Conservation (phyloP, 2,329 filamentous ascomycete genomes). For the Cercospora beticola region DNA sequence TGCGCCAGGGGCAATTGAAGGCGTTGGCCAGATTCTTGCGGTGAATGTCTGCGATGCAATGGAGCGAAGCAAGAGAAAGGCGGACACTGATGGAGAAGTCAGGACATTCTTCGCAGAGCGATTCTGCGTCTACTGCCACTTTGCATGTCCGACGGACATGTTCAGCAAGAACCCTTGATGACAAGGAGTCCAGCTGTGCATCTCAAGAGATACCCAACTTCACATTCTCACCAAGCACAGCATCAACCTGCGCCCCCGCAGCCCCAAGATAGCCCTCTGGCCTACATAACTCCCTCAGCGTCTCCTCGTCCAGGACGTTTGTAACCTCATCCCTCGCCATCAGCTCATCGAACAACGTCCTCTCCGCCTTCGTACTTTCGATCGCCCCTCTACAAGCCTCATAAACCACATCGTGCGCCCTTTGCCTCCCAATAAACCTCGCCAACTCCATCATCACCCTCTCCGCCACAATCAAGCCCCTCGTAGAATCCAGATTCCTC, state of each 20-base stretch:
- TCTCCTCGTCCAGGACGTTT: conserved; percentile 16
- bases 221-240: conserved; percentile 4
- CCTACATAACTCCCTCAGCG: conserved; percentile 29
- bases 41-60: neutral
- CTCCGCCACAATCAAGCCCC: conserved; percentile 40
- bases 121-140: neutral
- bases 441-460: conserved; percentile 44
- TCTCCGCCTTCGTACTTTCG: conserved; percentile 18
- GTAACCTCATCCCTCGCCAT: conserved; percentile 23
- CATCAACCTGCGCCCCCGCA: conserved; percentile 29
- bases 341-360: conserved; percentile 21
- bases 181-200: neutral
- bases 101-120: neutral
- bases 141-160: neutral
- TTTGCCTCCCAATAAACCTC: conserved; percentile 37
- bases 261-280: conserved; percentile 32
- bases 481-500: conserved; percentile 36
- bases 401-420: conserved; percentile 40
- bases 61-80: neutral
- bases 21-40: neutral
- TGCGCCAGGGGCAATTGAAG: neutral
- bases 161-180: neutral
- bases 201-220: neutral
- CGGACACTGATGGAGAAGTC: neutral
- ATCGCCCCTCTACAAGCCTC: conserved; percentile 36